Evolutionary conservation across 805 yeast genomes (phyloP), one percentile per base, ranked within the genome.

Genomic region (Metschnikowia baotianmanensis): DNA sequence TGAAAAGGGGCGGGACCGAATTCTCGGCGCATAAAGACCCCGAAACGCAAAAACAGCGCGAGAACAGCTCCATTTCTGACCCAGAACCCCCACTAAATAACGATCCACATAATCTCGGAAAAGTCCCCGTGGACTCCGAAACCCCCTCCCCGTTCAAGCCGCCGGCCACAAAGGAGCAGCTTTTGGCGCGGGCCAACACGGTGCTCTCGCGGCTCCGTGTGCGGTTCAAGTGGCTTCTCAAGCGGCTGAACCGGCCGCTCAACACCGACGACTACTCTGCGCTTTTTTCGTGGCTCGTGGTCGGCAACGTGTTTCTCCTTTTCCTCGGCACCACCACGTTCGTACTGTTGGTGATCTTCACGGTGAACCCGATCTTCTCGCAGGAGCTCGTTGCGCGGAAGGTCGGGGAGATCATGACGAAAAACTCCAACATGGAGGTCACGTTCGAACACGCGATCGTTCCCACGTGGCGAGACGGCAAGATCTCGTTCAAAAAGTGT

Each of bases 251-350:
- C 50, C 72, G 95, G 13, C 96, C 96, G 1, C 86, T 87, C 66
- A 90, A 84, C 58, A 78, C 86, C n/a, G 98, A 93, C 62, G 97
- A 91, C 55, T 76, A 89, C 41, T 77, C 88, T 25, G 98, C 98
- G 3, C 72, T 93, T 47, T 78, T 91, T 43, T 86, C 96, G 6
- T 90, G 98, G 96, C 67, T 93, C 21, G 76, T 93, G 35, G 82
- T 93, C 58, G 95, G 96, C 3, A 91, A 93, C 56, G 82, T 85
- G 2, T 60, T 87, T 7, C 70, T 95, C 65, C 74, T 93, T 38
- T 66, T 88, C 16, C 63, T 90, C 19, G 97, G 91, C 8, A 91
- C 99, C 9, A 93, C 99, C 1, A 88, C 98, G 1, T 91, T 91
- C 58, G 78, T 87, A 20, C 89, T 97, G 5, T 58, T 89, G 32